Conservation (phyloP, 345 rosid species). For the Syzygium jambos region DNA sequence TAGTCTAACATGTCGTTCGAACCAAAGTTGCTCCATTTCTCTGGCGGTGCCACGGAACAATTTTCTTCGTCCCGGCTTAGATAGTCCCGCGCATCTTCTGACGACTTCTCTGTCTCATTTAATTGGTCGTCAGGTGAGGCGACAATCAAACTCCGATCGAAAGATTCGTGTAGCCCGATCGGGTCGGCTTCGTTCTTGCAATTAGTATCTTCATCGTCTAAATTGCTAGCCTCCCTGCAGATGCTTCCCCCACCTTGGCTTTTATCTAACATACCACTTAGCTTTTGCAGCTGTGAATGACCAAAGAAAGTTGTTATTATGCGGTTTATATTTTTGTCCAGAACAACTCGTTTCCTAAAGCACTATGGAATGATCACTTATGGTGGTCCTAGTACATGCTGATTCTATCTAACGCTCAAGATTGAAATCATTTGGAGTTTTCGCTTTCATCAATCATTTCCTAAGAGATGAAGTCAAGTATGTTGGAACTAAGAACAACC, state of each 20-base stretch:
- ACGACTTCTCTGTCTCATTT: slow-evolving; percentile 9
- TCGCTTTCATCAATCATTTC: not conserved
- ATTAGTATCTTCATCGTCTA: slow-evolving; percentile 16
- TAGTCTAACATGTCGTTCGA: slow-evolving; percentile 35
- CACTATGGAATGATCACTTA: not conserved
- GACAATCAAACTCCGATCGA: slow-evolving; percentile 1
- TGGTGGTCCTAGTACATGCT: not conserved
- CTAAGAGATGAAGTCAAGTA: not conserved
- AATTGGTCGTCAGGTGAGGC: slow-evolving; percentile 1
- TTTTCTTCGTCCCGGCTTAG: slow-evolving; percentile 18
- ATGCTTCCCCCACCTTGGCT: slow-evolving; percentile 11
- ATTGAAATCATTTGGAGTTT: not conserved
- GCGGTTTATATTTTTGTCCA: not conserved
- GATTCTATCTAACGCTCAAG: not conserved
- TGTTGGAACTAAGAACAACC: not conserved
- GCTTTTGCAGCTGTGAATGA: slow-evolving; percentile 43
- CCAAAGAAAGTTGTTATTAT: not conserved
- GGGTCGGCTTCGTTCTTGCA: slow-evolving; percentile 17
- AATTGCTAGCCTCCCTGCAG: slow-evolving; percentile 7
- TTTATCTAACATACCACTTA: slow-evolving; percentile 25
- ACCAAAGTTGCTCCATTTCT: slow-evolving; percentile 28
- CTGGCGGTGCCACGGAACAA: slow-evolving; percentile 29
- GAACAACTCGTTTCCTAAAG: not conserved
- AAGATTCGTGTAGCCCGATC: slow-evolving; percentile 2
- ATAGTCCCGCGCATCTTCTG: slow-evolving; percentile 13